Evolutionary conservation across 768 basidiomycete species (phyloP).

Genomic region (Flagelloscypha sp.): DNA sequence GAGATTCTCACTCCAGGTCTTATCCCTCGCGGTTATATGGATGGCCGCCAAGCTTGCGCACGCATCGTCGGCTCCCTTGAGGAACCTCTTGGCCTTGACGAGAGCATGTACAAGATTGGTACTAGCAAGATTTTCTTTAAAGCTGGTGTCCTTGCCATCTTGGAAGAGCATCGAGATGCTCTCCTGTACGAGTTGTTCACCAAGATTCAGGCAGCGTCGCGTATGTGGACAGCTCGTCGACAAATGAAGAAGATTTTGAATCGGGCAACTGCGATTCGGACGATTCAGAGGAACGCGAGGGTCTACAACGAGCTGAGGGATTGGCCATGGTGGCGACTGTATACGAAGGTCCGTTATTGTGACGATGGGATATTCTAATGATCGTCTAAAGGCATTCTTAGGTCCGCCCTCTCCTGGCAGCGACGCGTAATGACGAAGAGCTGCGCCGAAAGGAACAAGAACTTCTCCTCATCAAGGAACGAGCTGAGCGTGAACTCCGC

Average conservation of each 20-base stretch:
- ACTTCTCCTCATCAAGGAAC: conserved; percentile 67
- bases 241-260: conserved; percentile 94
- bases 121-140: conserved; percentile 99
- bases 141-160: conserved; percentile 90
- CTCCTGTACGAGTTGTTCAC: conserved; percentile 87
- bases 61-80: conserved; percentile 87
- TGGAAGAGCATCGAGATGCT: conserved; percentile 87
- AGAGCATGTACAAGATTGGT: conserved; percentile 79
- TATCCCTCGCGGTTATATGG: conserved; percentile 94
- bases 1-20: conserved; percentile 92
- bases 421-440: conserved; percentile 89
- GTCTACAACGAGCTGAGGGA: conserved; percentile 84
- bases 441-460: conserved; percentile 83
- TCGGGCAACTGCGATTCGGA: conserved; percentile 82
- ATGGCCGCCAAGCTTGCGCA: conserved; percentile 88
- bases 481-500: conserved; percentile 78
- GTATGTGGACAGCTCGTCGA: conserved; percentile 79
- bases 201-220: conserved; percentile 74
- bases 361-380: neutral
- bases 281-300: conserved; percentile 90
- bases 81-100: too few species aligned
- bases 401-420: conserved; percentile 89
- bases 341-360: conserved; percentile 63
- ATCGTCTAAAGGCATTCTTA: conserved; percentile 20
- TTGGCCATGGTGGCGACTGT: conserved; percentile 99